phyloP scores from a whole-genome alignment of 805 yeast species.

The Pichia membranifaciens region DNA sequence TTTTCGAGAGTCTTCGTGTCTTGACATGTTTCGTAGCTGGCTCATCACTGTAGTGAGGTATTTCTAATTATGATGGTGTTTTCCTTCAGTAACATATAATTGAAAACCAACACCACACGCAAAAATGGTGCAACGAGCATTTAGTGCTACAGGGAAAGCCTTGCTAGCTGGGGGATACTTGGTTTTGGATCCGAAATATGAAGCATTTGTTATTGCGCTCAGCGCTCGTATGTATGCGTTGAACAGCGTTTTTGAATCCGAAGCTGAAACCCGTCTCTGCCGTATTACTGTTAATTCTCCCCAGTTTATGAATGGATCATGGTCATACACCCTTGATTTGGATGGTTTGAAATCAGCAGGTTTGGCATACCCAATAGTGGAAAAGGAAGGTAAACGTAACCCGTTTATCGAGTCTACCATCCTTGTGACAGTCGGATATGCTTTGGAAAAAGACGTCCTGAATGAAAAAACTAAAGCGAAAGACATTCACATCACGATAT shows the following conservation, averaged over 20 bases:
- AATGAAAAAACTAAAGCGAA: constrained; percentile 17
- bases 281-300: constrained; percentile 56
- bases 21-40: no score
- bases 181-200: constrained; percentile 72
- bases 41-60: background rate
- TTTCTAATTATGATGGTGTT: background rate
- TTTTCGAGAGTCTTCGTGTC: no score
- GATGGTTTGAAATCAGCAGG: constrained; percentile 12
- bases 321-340: constrained; percentile 47
- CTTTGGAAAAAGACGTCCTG: constrained; percentile 26
- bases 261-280: constrained; percentile 9
- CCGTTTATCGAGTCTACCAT: constrained; percentile 73
- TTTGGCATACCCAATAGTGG: constrained; percentile 9
- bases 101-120: background rate
- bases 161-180: constrained; percentile 91
- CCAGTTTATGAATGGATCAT: constrained; percentile 65
- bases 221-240: constrained; percentile 86
- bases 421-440: constrained; percentile 48
- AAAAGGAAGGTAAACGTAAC: constrained; percentile 35
- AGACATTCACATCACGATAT: constrained; percentile 50
- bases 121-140: constrained; percentile 35
- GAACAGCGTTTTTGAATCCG: constrained; percentile 9
- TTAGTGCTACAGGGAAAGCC: constrained; percentile 95
- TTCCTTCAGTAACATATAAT: no score
- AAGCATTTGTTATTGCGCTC: constrained; percentile 78